phyloP scores from a whole-genome alignment of 192 early-diverging fungal genomes.

The Coemansia sp. region DNA sequence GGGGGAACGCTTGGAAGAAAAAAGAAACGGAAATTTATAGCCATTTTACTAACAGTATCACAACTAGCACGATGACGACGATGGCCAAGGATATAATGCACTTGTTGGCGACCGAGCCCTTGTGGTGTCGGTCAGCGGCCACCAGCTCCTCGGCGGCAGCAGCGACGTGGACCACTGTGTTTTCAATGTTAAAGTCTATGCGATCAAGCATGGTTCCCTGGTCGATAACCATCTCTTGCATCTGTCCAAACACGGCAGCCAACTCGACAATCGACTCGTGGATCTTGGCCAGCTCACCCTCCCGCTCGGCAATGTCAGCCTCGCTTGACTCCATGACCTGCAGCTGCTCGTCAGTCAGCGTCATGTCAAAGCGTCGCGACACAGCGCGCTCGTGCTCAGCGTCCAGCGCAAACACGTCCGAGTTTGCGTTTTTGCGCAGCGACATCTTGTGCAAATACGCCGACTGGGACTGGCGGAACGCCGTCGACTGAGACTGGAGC shows the following conservation, averaged over 20 bases:
- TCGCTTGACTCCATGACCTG: constrained; percentile 78
- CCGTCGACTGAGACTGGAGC: constrained; percentile 81
- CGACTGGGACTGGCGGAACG: constrained; percentile 89
- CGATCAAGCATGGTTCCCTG: constrained; percentile 96
- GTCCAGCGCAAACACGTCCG: constrained; percentile 51
- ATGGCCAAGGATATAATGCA: constrained; percentile 81
- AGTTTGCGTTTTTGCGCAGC: constrained; percentile 48
- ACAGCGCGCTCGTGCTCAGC: constrained; percentile 41
- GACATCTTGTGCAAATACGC: constrained; percentile 75
- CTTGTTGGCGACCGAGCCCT: constrained; percentile 77
- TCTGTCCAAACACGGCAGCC: constrained; percentile 89
- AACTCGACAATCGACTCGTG: constrained; percentile 88
- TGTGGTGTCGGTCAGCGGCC: constrained; percentile 80
- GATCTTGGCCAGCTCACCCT: constrained; percentile 92
- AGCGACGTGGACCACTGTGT: constrained; percentile 76
- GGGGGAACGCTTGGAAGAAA: constrained; percentile 6
- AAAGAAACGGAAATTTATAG: constrained; percentile 16
- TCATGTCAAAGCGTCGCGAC: constrained; percentile 52
- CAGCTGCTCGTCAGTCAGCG: constrained; percentile 87
- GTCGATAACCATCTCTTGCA: constrained; percentile 96
- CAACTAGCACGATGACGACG: constrained; percentile 76
- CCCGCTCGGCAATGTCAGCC: constrained; percentile 75
- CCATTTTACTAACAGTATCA: constrained; percentile 77
- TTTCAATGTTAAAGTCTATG: constrained; percentile 97
- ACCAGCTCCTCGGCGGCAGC: constrained; percentile 83